Evolutionary conservation across 805 yeast species (phyloP).

Genomic region (Cyberlindnera maritima): DNA sequence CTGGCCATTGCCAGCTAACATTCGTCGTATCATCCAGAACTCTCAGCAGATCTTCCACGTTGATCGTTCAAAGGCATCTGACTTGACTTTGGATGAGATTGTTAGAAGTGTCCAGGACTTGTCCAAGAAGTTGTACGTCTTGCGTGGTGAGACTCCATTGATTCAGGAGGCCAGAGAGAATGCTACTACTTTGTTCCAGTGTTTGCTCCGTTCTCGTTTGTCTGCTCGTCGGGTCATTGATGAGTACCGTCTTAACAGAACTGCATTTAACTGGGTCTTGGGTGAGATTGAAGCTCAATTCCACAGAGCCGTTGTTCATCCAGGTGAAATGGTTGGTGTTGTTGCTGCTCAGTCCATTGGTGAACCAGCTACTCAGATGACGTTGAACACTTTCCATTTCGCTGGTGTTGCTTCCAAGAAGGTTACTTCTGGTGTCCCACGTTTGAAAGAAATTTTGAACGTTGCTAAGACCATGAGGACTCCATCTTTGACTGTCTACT

Average conservation of each 20-base stretch:
- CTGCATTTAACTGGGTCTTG: constrained; percentile 92
- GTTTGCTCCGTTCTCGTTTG: constrained; percentile 87
- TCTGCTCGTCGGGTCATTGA: constrained; percentile 89
- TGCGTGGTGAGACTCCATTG: constrained; percentile 77
- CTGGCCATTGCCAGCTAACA: constrained; percentile 97
- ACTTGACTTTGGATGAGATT: constrained; percentile 80
- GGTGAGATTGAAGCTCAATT: constrained; percentile 95
- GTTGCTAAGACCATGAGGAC: constrained; percentile 98
- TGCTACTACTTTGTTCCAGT: constrained; percentile 87
- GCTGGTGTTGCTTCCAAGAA: constrained; percentile 97
- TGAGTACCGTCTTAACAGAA: constrained; percentile 79
- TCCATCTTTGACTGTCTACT: constrained; percentile 97
- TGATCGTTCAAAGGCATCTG: constrained; percentile 88
- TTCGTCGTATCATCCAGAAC: constrained; percentile 93
- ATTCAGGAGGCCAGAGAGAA: constrained; percentile 85
- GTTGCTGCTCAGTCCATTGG: constrained; percentile 97
- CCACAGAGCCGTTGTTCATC: constrained; percentile 86
- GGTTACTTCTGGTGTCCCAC: constrained; percentile 96
- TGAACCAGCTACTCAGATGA: constrained; percentile 98
- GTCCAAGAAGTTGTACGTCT: constrained; percentile 63
- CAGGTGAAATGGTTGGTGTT: constrained; percentile 99
- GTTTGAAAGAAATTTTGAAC: constrained; percentile 95
- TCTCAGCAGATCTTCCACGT: constrained; percentile 96
- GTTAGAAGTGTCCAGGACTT: constrained; percentile 68
- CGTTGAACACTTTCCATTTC: constrained; percentile 94